These are phyloP conservation scores for Pterulicium gracile DNA, from an alignment of 1,284 basidiomycete species.

Conservation along the genomic window DNA sequence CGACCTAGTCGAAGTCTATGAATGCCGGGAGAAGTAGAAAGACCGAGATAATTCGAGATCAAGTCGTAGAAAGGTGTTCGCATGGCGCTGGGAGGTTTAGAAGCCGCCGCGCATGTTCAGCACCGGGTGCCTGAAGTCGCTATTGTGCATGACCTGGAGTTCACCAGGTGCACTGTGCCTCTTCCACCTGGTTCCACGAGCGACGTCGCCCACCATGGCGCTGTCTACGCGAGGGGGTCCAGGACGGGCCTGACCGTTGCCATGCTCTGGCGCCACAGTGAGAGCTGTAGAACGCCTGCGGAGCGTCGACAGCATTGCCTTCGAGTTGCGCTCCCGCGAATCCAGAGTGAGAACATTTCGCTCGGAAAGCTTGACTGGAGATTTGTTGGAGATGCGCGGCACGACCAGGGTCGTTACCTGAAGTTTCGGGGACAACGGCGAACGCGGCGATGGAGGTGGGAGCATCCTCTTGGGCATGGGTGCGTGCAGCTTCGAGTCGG, in stretches of 20 bases:
- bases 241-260: conserved; percentile 3
- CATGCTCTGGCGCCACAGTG: conserved; percentile 11
- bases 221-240: background rate
- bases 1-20: too few relatives aligned
- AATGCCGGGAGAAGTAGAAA: conserved; percentile 2
- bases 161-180: conserved; percentile 39
- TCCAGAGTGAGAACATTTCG: conserved; percentile 38
- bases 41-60: conserved; percentile 11
- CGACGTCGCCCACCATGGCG: conserved; percentile 5
- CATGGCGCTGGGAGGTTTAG: too few relatives aligned
- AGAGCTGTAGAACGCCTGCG: conserved; percentile 38
- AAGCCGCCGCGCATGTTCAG: conserved; percentile 36
- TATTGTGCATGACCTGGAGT: conserved; percentile 25
- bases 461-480: conserved; percentile 12
- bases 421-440: conserved; percentile 28
- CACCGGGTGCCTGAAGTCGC: conserved; percentile 36
- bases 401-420: conserved; percentile 39
- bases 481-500: conserved; percentile 7
- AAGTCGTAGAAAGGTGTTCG: too few relatives aligned
- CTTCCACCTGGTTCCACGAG: conserved; percentile 30
- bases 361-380: conserved; percentile 40
- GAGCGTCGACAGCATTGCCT: conserved; percentile 55
- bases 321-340: conserved; percentile 41
- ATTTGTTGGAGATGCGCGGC: conserved; percentile 30
- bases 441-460: conserved; percentile 23